Evolutionary conservation across 2,329 filamentous ascomycete genomes (phyloP).

Genomic region (Cercospora sp.): DNA sequence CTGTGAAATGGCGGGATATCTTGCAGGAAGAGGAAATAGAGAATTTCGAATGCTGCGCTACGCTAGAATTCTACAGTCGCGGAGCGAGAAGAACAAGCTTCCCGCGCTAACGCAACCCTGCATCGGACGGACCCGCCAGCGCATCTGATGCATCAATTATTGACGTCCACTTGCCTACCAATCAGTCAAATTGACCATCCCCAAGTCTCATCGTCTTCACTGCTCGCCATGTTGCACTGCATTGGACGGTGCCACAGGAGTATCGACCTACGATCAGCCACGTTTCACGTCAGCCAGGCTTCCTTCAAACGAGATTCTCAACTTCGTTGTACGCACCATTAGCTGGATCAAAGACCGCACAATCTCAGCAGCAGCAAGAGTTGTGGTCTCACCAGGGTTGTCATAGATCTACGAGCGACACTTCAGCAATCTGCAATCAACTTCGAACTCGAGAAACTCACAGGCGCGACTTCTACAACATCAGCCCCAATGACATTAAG

Average conservation of each 20-base stretch:
- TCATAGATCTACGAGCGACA: constrained; percentile 52
- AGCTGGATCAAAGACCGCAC: constrained; percentile 53
- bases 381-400: constrained; percentile 60
- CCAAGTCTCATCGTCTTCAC: neutral
- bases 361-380: constrained; percentile 57
- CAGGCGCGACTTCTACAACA: constrained; percentile 62
- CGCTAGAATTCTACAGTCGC: neutral
- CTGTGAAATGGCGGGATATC: neutral
- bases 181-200: neutral
- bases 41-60: neutral
- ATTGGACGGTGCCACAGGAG: neutral
- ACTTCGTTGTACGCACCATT: constrained; percentile 40
- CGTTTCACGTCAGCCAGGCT: neutral
- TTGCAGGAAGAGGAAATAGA: neutral
- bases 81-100: neutral
- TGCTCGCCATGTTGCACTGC: neutral
- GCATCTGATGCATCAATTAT: neutral
- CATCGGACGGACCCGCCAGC: neutral
- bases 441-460: constrained; percentile 6
- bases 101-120: neutral
- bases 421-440: neutral
- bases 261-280: neutral
- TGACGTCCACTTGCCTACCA: neutral
- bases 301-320: neutral
- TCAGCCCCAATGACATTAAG: constrained; percentile 61